Percentiles rank a stretch among this genome's conserved stretches.
These are phyloP conservation scores for Acer yangbiense DNA, from an alignment of 345 rosid species.

Conservation along the genomic window DNA sequence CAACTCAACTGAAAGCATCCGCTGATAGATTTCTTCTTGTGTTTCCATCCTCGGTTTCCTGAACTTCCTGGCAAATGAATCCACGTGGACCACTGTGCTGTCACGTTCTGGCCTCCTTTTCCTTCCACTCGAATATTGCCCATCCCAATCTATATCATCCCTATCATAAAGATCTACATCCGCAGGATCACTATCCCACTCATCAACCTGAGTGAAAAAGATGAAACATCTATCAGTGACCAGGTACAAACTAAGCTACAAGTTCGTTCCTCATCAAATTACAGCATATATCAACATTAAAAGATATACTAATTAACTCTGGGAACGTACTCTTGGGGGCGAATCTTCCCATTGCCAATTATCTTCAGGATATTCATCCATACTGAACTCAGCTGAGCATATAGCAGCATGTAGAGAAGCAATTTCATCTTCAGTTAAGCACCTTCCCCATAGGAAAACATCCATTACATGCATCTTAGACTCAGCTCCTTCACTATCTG, in stretches of 20 bases:
- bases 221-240: conserved; percentile 28
- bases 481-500: conserved; percentile 99
- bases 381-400: conserved; percentile 69
- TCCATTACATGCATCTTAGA: conserved; percentile 99
- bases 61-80: conserved; percentile 89
- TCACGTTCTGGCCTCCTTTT: conserved; percentile 89
- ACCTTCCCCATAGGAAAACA: conserved; percentile 97
- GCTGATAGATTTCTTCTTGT: conserved; percentile 89
- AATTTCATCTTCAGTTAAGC: conserved; percentile 92
- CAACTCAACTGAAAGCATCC: conserved; percentile 95
- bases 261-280: conserved; percentile 18
- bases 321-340: conserved; percentile 78
- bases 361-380: conserved; percentile 84
- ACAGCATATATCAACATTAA: conserved; percentile 6
- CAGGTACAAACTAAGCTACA: conserved; percentile 10
- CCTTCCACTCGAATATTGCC: conserved; percentile 97
- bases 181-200: conserved; percentile 98
- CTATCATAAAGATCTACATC: conserved; percentile 96
- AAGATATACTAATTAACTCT: conserved; percentile 4
- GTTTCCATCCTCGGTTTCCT: conserved; percentile 96
- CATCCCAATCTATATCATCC: conserved; percentile 99
- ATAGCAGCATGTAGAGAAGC: conserved; percentile 78
- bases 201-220: conserved; percentile 70
- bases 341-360: conserved; percentile 99
- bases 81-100: conserved; percentile 58